Evolutionary conservation across 192 early-diverging fungal species (phyloP).

Genomic region (Phlyctochytrium bullatum): DNA sequence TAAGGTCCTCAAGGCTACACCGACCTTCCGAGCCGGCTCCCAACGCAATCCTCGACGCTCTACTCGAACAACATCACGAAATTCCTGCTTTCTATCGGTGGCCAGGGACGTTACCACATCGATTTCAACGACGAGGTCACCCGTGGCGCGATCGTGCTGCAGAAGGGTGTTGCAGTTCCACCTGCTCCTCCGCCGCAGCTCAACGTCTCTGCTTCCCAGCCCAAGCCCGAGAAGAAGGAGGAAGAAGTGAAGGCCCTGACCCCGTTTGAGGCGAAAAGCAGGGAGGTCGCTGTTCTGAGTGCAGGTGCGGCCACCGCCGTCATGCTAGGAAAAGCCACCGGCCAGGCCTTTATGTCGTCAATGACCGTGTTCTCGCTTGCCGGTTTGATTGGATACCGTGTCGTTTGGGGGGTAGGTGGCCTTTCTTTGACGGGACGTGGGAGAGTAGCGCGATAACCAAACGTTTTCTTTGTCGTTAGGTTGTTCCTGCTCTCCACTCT

Average conservation of each 20-base stretch:
- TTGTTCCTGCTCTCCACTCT: constrained; percentile 36
- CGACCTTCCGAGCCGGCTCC: constrained; percentile 31
- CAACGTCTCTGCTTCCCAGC: neutral
- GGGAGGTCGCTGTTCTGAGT: constrained; percentile 24
- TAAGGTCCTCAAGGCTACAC: constrained; percentile 28
- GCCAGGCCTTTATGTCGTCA: constrained; percentile 20
- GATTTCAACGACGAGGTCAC: constrained; percentile 34
- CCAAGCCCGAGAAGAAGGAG: constrained; percentile 1
- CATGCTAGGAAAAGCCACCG: constrained; percentile 26
- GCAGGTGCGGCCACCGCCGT: constrained; percentile 14
- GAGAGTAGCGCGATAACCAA: neutral
- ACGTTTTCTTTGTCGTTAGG: constrained; percentile 4
- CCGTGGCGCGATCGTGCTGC: constrained; percentile 28
- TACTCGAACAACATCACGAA: constrained; percentile 44
- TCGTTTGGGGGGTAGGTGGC: constrained; percentile 33
- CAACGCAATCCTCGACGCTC: constrained; percentile 37
- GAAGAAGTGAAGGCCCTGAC: constrained; percentile 22
- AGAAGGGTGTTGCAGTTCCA: constrained; percentile 18
- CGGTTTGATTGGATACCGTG: constrained; percentile 35
- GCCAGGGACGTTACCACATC: constrained; percentile 16
- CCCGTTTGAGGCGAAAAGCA: constrained; percentile 24
- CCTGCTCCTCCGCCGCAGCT: constrained; percentile 6
- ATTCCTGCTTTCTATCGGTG: constrained; percentile 32
- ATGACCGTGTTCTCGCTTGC: constrained; percentile 31
- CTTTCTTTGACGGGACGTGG: neutral